A percentile compares a stretch with the other conserved stretches of the same genome.
Conservation (phyloP, 306 rosid species). For the Prunus mume region DNA sequence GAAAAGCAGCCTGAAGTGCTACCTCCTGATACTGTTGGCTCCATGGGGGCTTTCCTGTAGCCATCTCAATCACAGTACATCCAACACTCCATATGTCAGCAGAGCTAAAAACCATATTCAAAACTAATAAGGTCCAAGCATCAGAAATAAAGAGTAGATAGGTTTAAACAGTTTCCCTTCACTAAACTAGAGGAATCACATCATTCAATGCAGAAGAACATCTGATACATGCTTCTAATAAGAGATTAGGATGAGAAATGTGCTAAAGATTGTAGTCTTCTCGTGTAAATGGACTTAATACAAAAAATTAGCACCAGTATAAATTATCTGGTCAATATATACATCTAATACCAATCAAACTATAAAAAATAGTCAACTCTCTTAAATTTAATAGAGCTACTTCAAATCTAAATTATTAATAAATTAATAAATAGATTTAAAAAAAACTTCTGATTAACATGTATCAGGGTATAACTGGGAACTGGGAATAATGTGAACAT, state of each 20-base stretch:
- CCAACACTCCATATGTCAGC: slow-evolving; percentile 99
- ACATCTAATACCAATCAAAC: neutral
- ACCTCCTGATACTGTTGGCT: slow-evolving; percentile 97
- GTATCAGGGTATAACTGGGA: neutral
- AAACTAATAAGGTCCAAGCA: slow-evolving; percentile 25
- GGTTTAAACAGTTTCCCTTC: neutral
- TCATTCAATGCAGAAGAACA: neutral
- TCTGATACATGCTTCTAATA: neutral
- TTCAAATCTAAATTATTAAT: neutral
- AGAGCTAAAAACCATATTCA: slow-evolving; percentile 52
- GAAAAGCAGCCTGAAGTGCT: slow-evolving; percentile 21
- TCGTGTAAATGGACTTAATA: neutral
- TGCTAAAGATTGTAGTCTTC: neutral
- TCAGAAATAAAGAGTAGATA: neutral
- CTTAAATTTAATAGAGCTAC: neutral
- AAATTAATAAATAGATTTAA: no score
- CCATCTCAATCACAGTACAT: slow-evolving; percentile 95
- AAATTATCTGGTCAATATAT: neutral
- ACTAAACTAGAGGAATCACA: neutral
- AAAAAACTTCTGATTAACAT: neutral
- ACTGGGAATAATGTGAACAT: neutral
- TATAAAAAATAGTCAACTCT: neutral
- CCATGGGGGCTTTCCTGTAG: slow-evolving; percentile 99
- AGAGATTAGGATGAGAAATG: neutral
- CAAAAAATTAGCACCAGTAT: neutral